These are phyloP conservation scores for Escallonia herrerae DNA, from an alignment of 129 eudicot species.

Conservation along the genomic window DNA sequence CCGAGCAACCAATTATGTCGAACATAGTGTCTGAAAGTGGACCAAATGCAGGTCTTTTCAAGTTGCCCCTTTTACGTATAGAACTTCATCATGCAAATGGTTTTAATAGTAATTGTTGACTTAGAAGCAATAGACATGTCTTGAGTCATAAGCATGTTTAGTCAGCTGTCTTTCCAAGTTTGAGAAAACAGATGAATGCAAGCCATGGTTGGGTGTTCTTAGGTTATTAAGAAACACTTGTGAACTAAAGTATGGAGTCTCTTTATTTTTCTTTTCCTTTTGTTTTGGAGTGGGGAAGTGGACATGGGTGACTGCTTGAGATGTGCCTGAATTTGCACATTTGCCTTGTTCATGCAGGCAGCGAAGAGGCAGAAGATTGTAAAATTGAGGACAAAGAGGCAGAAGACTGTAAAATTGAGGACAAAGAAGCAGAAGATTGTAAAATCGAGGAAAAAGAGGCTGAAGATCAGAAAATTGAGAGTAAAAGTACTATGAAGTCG, in stretches of 20 bases:
- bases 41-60: constrained; percentile 39
- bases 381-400: constrained; percentile 22
- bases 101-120: background rate
- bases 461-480: too few relatives aligned
- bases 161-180: too few relatives aligned
- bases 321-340: background rate
- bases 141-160: too few relatives aligned
- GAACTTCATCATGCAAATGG: background rate
- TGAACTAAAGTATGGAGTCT: too few relatives aligned
- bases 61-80: background rate
- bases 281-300: background rate
- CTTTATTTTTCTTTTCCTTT: background rate
- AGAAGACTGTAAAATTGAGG: constrained; percentile 16
- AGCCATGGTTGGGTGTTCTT: background rate
- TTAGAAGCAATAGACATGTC: too few relatives aligned
- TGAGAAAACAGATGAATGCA: background rate
- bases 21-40: constrained; percentile 30
- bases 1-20: constrained; percentile 15
- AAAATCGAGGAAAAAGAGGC: background rate
- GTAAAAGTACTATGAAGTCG: constrained; percentile 3
- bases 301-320: background rate
- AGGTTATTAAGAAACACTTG: too few relatives aligned
- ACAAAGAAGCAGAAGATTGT: constrained; percentile 3
- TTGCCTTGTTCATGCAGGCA: constrained; percentile 26
- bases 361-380: constrained; percentile 27